These are phyloP conservation scores for Rhododendron vialii DNA, from an alignment of 148 eudicot genomes.

Conservation along the genomic window DNA sequence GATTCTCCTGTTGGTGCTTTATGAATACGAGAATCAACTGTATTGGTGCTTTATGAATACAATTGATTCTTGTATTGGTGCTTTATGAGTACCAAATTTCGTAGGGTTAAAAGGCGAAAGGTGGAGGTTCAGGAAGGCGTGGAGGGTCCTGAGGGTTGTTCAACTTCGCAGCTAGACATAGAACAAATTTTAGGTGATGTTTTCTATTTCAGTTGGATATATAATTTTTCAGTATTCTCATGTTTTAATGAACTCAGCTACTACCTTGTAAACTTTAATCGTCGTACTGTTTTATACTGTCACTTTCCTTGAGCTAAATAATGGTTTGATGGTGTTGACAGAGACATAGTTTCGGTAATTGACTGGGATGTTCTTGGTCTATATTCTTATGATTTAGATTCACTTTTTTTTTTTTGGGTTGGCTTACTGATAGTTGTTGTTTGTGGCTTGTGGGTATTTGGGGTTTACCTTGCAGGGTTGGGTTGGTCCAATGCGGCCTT, in stretches of 20 bases:
- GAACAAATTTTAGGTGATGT: conserved; percentile 19
- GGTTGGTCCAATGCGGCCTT: too few species aligned
- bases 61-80: not conserved
- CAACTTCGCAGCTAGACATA: conserved; percentile 30
- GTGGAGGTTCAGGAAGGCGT: conserved; percentile 32
- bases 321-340: not conserved
- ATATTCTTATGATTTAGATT: not conserved
- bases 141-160: conserved; percentile 28
- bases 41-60: not conserved
- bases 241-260: not conserved
- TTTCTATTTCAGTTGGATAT: not conserved
- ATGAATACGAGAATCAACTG: too few species aligned
- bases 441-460: too few species aligned
- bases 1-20: too few species aligned
- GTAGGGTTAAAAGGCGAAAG: conserved; percentile 66
- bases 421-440: too few species aligned
- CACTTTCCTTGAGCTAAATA: not conserved
- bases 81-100: not conserved
- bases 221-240: not conserved
- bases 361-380: not conserved
- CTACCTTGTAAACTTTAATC: not conserved
- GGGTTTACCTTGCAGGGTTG: too few species aligned
- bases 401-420: not conserved
- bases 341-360: not conserved
- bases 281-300: not conserved